Base-by-base conservation (phyloP, 768 basidiomycete species). In the Boletus fagicola region DNA sequence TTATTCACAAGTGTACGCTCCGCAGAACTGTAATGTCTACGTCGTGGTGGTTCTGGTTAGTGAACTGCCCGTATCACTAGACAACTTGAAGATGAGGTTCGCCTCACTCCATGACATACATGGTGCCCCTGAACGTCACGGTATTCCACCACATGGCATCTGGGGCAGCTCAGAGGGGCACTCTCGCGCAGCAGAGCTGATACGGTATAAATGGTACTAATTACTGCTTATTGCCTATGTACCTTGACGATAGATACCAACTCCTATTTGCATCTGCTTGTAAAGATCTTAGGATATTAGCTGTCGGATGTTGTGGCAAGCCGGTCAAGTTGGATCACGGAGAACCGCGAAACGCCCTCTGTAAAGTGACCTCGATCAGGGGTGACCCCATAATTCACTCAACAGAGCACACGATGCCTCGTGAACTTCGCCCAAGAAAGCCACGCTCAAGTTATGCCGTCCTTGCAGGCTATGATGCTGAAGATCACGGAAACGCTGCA, bases 351-450 rank as follows among this genome's bases (percentile, higher is more conserved):
- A 8, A 8, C 13, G 15, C 13, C 20, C 6, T 22, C 15, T 35
- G 35, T 35, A 6, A 15, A 36, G 15, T 33, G 31, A 33, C 12
- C 8, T 7, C 35, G 7, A 20, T 13, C 7, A 20, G 12, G n/a
- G 11, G 16, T 6, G 26, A 11, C 26, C 16, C 13, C 4, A 16
- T 24, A 49, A 35, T 3, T 16, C 16, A 49, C 44, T 33, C 43
- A 13, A 31, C 30, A 11, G 30, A 13, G 4, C 36, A 46, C 45
- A 43, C 20, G 15, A 88, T 88, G 86, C 59, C 79, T 16, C 78
- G 83, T 36, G 69, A 80, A 47, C 75, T 88, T 43, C 80, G 86
- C 22, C 78, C 81, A 20, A 77, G 87, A 52, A 82, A 78, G 52
- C 73, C 77, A 22, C 77, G 74, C 44, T 77, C 76, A 33, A 83